A percentile compares a stretch with the other conserved stretches of the same genome.
Evolutionary conservation across 2,329 filamentous ascomycete species (phyloP).

Genomic region (Xylaria arbuscula): DNA sequence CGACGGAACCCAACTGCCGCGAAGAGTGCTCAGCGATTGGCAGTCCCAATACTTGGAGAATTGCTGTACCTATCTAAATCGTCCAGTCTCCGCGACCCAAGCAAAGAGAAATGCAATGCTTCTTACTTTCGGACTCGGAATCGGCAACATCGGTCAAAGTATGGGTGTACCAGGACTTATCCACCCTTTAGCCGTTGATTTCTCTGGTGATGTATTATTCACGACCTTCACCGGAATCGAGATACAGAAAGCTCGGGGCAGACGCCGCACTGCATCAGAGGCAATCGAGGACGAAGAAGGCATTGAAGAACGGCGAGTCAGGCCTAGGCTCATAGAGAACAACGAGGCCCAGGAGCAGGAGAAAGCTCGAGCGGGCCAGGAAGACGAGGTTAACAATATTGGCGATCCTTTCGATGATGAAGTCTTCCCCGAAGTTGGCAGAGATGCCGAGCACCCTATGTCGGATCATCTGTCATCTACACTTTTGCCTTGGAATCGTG

Average conservation of each 20-base stretch:
- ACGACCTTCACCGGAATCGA: slow-evolving; percentile 53
- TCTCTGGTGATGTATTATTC: slow-evolving; percentile 58
- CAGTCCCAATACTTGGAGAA: slow-evolving; percentile 60
- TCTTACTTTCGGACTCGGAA: slow-evolving; percentile 55
- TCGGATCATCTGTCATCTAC: slow-evolving; percentile 71
- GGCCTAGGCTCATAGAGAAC: slow-evolving; percentile 49
- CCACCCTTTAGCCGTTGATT: slow-evolving; percentile 61
- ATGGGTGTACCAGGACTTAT: slow-evolving; percentile 47
- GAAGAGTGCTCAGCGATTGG: slow-evolving; percentile 56
- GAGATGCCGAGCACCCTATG: slow-evolving; percentile 71
- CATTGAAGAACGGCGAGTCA: slow-evolving; percentile 53
- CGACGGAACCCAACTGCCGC: slow-evolving; percentile 51
- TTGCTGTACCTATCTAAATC: slow-evolving; percentile 53
- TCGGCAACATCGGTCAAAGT: slow-evolving; percentile 52
- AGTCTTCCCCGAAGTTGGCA: slow-evolving; percentile 48
- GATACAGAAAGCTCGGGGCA: slow-evolving; percentile 38
- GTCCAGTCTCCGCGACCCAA: slow-evolving; percentile 49
- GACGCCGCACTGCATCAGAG: slow-evolving; percentile 57
- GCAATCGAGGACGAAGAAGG: slow-evolving; percentile 56
- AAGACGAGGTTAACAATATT: slow-evolving; percentile 45
- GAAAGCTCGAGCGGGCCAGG: slow-evolving; percentile 29
- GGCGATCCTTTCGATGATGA: slow-evolving; percentile 36
- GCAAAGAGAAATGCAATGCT: slow-evolving; percentile 57
- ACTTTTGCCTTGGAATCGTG: slow-evolving; percentile 63
- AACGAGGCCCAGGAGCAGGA: slow-evolving; percentile 38